Conservation (phyloP, 306 rosid genomes). For the Acmispon strigosus region DNA sequence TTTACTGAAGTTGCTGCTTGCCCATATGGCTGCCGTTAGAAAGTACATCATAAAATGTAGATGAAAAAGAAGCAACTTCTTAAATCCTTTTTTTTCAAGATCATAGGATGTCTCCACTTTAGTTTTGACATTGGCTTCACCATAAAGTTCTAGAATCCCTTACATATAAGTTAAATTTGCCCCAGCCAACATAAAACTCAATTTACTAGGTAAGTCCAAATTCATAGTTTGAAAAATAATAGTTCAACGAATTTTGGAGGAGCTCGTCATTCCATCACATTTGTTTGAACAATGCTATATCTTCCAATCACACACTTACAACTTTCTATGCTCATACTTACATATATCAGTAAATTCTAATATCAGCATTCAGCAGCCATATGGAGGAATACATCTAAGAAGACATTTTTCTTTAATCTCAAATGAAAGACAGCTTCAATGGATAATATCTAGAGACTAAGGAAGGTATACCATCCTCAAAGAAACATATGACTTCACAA, state of each 20-base stretch:
- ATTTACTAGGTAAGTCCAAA: background rate
- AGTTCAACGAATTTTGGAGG: background rate
- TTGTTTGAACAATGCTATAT: background rate
- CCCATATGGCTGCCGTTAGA: no score
- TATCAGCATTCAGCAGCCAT: background rate
- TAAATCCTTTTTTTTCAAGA: no score
- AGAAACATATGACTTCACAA: background rate
- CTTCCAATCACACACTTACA: background rate
- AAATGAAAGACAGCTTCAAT: background rate
- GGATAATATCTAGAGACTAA: background rate
- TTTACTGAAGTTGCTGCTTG: no score
- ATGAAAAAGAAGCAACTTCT: no score
- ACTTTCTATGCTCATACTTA: background rate
- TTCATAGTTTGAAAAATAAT: background rate
- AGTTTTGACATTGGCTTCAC: no score
- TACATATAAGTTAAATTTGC: no score
- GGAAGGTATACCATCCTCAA: background rate
- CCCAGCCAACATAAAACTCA: no score
- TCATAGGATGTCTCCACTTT: no score
- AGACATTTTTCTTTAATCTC: background rate
- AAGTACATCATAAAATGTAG: no score
- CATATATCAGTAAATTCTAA: background rate
- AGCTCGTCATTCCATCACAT: background rate
- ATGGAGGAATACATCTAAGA: background rate
- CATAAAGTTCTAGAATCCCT: no score